Base-by-base conservation (phyloP, 352 stramenopile species). In the Globisporangium lucens region DNA sequence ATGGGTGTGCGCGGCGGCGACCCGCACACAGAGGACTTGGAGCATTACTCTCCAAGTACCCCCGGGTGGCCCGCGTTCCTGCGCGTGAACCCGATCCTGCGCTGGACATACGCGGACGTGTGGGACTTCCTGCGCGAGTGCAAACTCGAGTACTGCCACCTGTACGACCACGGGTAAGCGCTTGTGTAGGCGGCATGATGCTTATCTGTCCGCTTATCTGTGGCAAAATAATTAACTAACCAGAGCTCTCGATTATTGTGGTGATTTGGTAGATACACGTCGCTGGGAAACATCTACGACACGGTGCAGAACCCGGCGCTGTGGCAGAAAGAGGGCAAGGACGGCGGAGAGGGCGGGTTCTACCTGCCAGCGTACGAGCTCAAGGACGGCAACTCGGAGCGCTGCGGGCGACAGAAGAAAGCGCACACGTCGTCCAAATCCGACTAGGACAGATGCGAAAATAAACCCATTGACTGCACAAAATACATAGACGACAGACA, bases 1-100 rank as follows among this genome's bases (percentile, higher is more conserved):
- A 97, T 98, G 90, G 92, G 92, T 15, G 87, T 96, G 57, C 87
- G 92, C 36, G 77, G 81, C 55, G 88, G 92, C 36, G 97, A 99
- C 78, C 97, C 97, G 12, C 97, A 99, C 75, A 94, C 84, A 0
- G 87, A 93, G 47, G 74, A 93, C 60, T 77, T 97, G 68, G 86
- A 94, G 56, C 85, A 95, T 67, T 95, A 94, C 64, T 82, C 80
- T 13, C 90, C 90, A 10, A 97, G 87, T 68, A 91, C 89, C 20
- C 78, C 87, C 8, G 92, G 91, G 3, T 98, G 92, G 97, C 97
- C 97, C 43, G 89, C 96, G 13, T 99, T 99, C 73, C 87, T 99
- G 77, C 85, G 97, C 36, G 90, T 99, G n/a, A 99, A 99, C 79
- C 97, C 97, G n/a, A 97, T 99, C 52, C 73, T 99, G 41, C 69